phyloP scores from a whole-genome alignment of 345 rosid genomes.

The Cardamine chenopodiifolia region DNA sequence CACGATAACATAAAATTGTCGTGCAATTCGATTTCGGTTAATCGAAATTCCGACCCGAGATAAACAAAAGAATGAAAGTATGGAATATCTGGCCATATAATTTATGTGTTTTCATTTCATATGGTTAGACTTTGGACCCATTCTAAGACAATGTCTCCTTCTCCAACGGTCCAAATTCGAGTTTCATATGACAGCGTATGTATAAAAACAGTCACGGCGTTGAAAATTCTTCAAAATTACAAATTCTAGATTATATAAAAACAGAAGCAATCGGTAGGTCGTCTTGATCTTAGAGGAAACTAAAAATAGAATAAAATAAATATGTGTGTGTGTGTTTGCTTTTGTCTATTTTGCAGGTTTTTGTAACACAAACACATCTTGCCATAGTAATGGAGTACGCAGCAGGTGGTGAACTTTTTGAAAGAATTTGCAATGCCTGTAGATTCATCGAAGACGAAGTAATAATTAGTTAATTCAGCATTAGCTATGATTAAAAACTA shows the following conservation, averaged over 20 bases:
- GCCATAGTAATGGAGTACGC: slow-evolving; percentile 95
- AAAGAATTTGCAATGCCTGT: slow-evolving; percentile 77
- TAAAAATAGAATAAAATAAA: slow-evolving; percentile 3
- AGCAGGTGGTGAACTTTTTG: slow-evolving; percentile 88
- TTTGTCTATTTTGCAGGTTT: slow-evolving; percentile 52
- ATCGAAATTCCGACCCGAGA: not conserved
- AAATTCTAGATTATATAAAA: not conserved
- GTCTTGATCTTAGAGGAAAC: slow-evolving; percentile 8
- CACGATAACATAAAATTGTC: not conserved
- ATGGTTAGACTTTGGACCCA: slow-evolving; percentile 34
- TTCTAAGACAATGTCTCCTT: slow-evolving; percentile 29
- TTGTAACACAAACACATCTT: slow-evolving; percentile 79
- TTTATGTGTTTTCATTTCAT: slow-evolving; percentile 16
- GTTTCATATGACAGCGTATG: slow-evolving; percentile 28
- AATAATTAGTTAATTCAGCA: not conserved
- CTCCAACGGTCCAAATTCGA: slow-evolving; percentile 33
- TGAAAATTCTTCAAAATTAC: slow-evolving; percentile 21
- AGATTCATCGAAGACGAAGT: slow-evolving; percentile 92
- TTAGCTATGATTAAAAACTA: not conserved
- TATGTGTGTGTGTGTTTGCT: not conserved
- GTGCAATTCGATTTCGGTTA: not conserved
- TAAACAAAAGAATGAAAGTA: not conserved
- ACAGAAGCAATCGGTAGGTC: slow-evolving; percentile 6
- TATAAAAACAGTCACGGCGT: slow-evolving; percentile 31
- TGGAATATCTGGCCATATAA: slow-evolving; percentile 7